Evolutionary conservation across 768 basidiomycete species (phyloP).

Genomic region (Amanita brunnescens): DNA sequence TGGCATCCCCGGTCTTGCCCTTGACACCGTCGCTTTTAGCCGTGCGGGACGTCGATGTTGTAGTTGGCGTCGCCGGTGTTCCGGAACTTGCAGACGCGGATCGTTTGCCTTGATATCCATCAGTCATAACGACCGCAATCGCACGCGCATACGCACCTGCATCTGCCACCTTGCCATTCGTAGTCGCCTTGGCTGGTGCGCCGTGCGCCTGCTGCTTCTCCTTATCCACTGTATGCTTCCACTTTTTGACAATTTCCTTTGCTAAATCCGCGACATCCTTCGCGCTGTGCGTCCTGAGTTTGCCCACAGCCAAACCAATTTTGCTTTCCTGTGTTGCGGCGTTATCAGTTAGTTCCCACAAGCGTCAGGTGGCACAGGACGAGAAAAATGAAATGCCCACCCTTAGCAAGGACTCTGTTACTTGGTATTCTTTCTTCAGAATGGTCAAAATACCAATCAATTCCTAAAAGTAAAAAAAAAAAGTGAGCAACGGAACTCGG

Average conservation of each 20-base stretch:
- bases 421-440: constrained; percentile 57
- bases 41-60: constrained; percentile 32
- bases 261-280: constrained; percentile 75
- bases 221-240: constrained; percentile 84
- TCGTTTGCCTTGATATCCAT: constrained; percentile 17
- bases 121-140: neutral
- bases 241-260: constrained; percentile 86
- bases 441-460: constrained; percentile 48
- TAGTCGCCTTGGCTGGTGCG: constrained; percentile 11
- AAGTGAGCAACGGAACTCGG: constrained; percentile 27
- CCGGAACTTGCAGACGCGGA: constrained; percentile 26
- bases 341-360: constrained; percentile 13
- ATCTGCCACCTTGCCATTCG: constrained; percentile 24
- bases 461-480: constrained; percentile 37
- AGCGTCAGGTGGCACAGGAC: constrained; percentile 18
- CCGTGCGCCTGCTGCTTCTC: constrained; percentile 27
- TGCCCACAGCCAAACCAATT: constrained; percentile 86
- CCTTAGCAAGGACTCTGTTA: constrained; percentile 67
- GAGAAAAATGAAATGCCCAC: constrained; percentile 41
- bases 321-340: constrained; percentile 66
- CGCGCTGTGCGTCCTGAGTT: constrained; percentile 64
- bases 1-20: constrained; percentile 54
- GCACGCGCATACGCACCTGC: neutral
- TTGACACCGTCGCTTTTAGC: constrained; percentile 67
- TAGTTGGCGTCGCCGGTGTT: constrained; percentile 31